Percentiles rank a stretch among this genome's conserved stretches.
Evolutionary conservation across 345 rosid genomes (phyloP).

Genomic region (Orychophragmus violaceus): DNA sequence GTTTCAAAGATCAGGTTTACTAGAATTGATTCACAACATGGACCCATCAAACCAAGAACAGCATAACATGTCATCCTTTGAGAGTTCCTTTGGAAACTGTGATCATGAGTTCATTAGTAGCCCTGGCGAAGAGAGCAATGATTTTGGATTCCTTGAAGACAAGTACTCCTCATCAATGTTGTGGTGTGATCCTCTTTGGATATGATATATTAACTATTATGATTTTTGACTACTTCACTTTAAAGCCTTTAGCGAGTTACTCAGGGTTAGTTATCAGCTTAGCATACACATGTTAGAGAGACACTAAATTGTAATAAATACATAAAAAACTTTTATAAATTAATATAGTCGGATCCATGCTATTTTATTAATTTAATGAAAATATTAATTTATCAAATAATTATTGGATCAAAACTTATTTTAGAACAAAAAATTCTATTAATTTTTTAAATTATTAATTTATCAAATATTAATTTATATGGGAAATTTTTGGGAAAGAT

Average conservation of each 20-base stretch:
- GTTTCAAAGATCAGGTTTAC: conserved; percentile 54
- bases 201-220: conserved; percentile 25
- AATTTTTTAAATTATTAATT: too few species aligned
- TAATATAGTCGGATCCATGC: too few species aligned
- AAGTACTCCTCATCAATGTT: conserved; percentile 10
- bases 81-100: neutral
- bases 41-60: conserved; percentile 31
- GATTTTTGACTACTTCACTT: neutral
- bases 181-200: conserved; percentile 52
- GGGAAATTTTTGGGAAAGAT: too few species aligned
- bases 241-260: neutral
- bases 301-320: conserved; percentile 5
- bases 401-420: too few species aligned
- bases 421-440: too few species aligned
- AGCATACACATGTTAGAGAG: neutral
- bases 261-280: conserved; percentile 1
- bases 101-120: neutral
- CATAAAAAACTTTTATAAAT: too few species aligned
- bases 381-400: too few species aligned
- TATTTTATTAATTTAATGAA: too few species aligned
- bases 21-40: conserved; percentile 51
- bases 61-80: conserved; percentile 21
- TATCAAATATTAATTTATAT: too few species aligned
- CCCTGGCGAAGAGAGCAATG: conserved; percentile 16
- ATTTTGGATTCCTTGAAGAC: conserved; percentile 18